These are phyloP conservation scores for Rhodocollybia butyracea DNA, from an alignment of 768 basidiomycete genomes.

Conservation along the genomic window DNA sequence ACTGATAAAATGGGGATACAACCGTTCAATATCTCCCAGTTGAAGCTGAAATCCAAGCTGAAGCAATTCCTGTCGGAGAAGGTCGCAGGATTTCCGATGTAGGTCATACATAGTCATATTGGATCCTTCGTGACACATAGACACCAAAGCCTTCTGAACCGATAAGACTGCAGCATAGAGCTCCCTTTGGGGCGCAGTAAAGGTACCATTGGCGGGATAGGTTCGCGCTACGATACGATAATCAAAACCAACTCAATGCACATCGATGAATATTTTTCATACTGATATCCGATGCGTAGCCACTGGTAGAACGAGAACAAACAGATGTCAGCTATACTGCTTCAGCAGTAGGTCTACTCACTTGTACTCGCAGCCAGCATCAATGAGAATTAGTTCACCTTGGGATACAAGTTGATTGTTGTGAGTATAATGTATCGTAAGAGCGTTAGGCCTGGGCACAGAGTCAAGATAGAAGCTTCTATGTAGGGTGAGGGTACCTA, in stretches of 20 bases:
- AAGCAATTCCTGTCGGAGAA: constrained; percentile 68
- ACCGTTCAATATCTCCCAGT: constrained; percentile 59
- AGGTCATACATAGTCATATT: constrained; percentile 68
- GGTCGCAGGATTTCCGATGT: constrained; percentile 66
- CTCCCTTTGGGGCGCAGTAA: constrained; percentile 76
- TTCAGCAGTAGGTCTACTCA: constrained; percentile 27
- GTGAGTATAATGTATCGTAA: constrained; percentile 92
- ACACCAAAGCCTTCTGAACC: constrained; percentile 66
- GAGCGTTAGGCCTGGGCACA: constrained; percentile 66
- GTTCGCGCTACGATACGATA: constrained; percentile 59
- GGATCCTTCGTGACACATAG: constrained; percentile 54
- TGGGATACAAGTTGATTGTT: constrained; percentile 77
- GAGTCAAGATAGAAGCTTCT: background rate
- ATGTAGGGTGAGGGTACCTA: constrained; percentile 27
- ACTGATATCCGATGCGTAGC: constrained; percentile 96
- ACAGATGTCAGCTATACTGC: background rate
- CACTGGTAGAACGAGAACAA: constrained; percentile 38
- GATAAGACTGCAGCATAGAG: constrained; percentile 79
- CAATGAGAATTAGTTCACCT: constrained; percentile 79
- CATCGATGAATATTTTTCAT: constrained; percentile 16
- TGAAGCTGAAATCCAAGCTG: constrained; percentile 72
- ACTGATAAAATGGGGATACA: constrained; percentile 92
- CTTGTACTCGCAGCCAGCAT: constrained; percentile 94
- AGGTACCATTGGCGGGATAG: constrained; percentile 81
- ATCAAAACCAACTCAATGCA: constrained; percentile 8